Percentiles rank a stretch among this genome's conserved stretches.
These are phyloP conservation scores for Petrea volubilis DNA, from an alignment of 257 asterid genomes.

Conservation along the genomic window DNA sequence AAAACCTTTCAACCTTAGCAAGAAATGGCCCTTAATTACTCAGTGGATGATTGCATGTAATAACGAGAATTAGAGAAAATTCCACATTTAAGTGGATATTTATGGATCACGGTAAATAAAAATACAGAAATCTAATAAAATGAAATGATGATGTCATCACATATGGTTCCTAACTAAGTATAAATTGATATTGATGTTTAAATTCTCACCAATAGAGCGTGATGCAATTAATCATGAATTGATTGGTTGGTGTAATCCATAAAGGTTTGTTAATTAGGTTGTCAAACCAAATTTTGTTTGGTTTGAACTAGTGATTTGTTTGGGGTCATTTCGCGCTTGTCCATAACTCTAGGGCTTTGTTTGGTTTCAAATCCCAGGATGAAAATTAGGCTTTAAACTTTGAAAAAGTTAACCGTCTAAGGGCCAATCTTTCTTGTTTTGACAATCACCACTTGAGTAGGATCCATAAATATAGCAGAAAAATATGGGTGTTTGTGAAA, in stretches of 20 bases:
- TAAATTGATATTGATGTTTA: too few species aligned
- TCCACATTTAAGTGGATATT: too few species aligned
- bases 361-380: not conserved
- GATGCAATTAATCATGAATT: not conserved
- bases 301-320: not conserved
- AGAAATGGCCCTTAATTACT: too few species aligned
- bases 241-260: constrained; percentile 7
- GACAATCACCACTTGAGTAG: not conserved
- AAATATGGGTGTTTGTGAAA: too few species aligned
- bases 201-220: too few species aligned
- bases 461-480: not conserved
- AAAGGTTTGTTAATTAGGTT: constrained; percentile 1
- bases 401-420: not conserved
- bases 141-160: too few species aligned
- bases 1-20: too few species aligned
- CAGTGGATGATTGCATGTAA: not conserved
- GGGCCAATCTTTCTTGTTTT: not conserved
- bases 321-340: not conserved
- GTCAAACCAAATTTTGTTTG: constrained; percentile 13
- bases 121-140: too few species aligned
- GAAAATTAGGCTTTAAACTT: not conserved
- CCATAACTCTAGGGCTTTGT: not conserved
- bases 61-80: too few species aligned
- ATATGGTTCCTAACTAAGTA: too few species aligned
- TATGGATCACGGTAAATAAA: too few species aligned